Percentiles rank a stretch among this genome's conserved stretches.
These are phyloP conservation scores for Giardia duodenalis DNA, from an alignment of 208 protist species.

Conservation along the genomic window DNA sequence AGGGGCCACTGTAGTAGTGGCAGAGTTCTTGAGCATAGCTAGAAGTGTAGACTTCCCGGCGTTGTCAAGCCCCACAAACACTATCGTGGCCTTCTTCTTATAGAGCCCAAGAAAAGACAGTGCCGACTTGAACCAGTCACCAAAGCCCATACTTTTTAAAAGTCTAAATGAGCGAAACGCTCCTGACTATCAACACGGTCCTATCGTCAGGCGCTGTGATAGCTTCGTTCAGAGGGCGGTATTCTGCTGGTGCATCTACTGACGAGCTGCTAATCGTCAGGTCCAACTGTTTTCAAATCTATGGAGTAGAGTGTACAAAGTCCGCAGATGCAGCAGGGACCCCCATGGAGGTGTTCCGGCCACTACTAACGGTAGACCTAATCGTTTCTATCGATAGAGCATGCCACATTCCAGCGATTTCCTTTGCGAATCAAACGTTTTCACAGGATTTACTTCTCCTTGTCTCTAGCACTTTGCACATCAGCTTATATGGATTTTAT, in stretches of 20 bases:
- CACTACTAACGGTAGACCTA: not conserved
- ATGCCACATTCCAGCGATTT: not conserved
- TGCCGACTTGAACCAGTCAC: not conserved
- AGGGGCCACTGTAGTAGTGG: constrained; percentile 19
- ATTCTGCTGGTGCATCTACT: not conserved
- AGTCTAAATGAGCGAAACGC: not conserved
- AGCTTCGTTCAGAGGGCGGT: not conserved
- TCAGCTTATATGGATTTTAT: not conserved
- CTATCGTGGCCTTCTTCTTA: constrained; percentile 26
- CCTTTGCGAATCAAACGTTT: not conserved
- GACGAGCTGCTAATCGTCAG: not conserved
- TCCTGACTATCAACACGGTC: not conserved
- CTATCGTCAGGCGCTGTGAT: not conserved
- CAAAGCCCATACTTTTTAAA: constrained; percentile 24
- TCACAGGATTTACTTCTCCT: not conserved
- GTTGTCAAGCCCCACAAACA: constrained; percentile 45
- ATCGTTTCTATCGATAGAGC: not conserved
- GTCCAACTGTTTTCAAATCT: not conserved
- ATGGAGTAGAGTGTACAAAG: too few species aligned
- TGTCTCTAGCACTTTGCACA: not conserved
- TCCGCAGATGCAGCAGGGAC: not conserved
- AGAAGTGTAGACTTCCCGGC: constrained; percentile 43
- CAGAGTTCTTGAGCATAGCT: constrained; percentile 40
- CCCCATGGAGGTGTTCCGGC: too few species aligned
- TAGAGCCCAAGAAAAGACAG: constrained; percentile 16